Percentiles rank a stretch among this genome's conserved stretches.
These are phyloP conservation scores for Zymoseptoria crescenta DNA, from an alignment of 2,329 filamentous ascomycete species.

Conservation along the genomic window DNA sequence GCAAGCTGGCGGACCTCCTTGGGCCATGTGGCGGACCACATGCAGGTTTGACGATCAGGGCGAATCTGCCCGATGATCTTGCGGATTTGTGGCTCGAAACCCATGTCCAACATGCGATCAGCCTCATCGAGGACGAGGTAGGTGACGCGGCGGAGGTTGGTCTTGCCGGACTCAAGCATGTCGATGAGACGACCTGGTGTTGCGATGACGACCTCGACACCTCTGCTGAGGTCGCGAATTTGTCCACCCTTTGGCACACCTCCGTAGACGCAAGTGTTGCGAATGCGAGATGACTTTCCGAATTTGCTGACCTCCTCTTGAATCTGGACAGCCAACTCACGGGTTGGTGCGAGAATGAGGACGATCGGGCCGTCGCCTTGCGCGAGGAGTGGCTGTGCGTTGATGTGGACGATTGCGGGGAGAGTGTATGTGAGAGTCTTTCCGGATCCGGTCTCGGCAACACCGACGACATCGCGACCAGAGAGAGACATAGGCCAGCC, in stretches of 20 bases:
- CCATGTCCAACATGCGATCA: conserved; percentile 99
- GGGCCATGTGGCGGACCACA: conserved; percentile 99
- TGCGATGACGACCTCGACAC: conserved; percentile 97
- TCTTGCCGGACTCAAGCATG: conserved; percentile 96
- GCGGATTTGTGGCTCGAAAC: conserved; percentile 98
- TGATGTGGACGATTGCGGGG: conserved; percentile 98
- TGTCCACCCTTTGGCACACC: conserved; percentile 97
- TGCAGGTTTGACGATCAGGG: conserved; percentile 95
- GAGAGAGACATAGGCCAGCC: conserved; percentile 99
- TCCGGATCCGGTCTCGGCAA: conserved; percentile 98
- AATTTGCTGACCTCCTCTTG: conserved; percentile 99
- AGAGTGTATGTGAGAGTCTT: conserved; percentile 99
- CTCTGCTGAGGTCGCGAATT: conserved; percentile 87
- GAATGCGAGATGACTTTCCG: conserved; percentile 92
- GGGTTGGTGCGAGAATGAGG: conserved; percentile 87
- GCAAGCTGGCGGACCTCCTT: conserved; percentile 95
- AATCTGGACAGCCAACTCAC: conserved; percentile 97
- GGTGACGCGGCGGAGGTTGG: conserved; percentile 93
- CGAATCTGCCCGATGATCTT: conserved; percentile 98
- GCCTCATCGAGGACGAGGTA: conserved; percentile 98
- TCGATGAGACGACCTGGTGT: conserved; percentile 97
- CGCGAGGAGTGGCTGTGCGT: conserved; percentile 91
- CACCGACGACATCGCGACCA: conserved; percentile 96
- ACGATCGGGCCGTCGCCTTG: conserved; percentile 96
- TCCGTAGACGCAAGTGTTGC: conserved; percentile 98